phyloP scores from a whole-genome alignment of 345 rosid genomes.

The Boechera stricta region DNA sequence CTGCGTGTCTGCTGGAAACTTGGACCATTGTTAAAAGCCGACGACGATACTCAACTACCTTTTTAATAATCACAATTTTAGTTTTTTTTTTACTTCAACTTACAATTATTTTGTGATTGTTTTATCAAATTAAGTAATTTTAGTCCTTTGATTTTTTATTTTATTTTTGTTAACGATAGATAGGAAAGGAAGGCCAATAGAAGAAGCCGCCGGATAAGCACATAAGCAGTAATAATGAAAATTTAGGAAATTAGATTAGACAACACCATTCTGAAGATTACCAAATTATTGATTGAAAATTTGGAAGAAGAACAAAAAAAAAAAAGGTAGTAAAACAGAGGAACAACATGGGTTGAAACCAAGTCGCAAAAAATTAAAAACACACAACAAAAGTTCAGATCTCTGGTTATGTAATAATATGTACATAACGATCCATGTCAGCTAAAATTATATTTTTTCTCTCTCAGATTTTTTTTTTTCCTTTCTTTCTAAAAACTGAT shows the following conservation, averaged over 20 bases:
- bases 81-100: background rate
- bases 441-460: slow-evolving; percentile 33
- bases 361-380: slow-evolving; percentile 44
- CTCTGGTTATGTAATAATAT: slow-evolving; percentile 47
- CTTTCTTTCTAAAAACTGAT: slow-evolving; percentile 29
- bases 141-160: background rate
- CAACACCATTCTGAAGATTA: slow-evolving; percentile 15
- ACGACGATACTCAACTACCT: slow-evolving; percentile 17
- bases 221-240: background rate
- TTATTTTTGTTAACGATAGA: background rate
- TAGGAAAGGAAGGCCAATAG: background rate
- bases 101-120: background rate
- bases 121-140: background rate
- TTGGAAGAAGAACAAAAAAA: slow-evolving; percentile 11
- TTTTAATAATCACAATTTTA: slow-evolving; percentile 3
- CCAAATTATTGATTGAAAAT: slow-evolving; percentile 38
- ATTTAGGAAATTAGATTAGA: background rate
- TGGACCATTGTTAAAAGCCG: slow-evolving; percentile 34
- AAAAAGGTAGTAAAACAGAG: background rate
- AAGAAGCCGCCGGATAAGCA: background rate
- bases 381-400: slow-evolving; percentile 44
- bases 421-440: slow-evolving; percentile 49
- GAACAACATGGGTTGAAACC: slow-evolving; percentile 47
- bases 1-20: slow-evolving; percentile 52
- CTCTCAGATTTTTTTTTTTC: slow-evolving; percentile 17